Conservation (phyloP, 2,329 filamentous ascomycete genomes). For the Xylariaceae sp. region DNA sequence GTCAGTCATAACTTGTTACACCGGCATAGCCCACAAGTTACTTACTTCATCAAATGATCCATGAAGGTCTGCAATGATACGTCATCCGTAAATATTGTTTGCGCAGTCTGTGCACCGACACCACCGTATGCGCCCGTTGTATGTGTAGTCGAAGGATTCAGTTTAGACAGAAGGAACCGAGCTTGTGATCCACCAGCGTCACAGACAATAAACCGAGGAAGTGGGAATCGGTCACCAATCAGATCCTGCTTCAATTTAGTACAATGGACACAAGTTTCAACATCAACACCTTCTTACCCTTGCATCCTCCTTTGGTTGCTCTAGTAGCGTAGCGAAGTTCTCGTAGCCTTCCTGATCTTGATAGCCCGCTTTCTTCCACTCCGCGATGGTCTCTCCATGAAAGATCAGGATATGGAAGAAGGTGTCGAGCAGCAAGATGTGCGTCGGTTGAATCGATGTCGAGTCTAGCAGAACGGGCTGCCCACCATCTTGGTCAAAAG, state of each 20-base stretch:
- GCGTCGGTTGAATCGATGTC: conserved; percentile 92
- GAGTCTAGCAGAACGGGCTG: conserved; percentile 95
- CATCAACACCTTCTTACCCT: conserved; percentile 64
- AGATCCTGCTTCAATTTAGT: conserved; percentile 69
- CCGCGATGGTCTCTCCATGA: conserved; percentile 96
- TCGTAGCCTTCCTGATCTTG: conserved; percentile 98
- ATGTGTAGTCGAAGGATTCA: conserved; percentile 97
- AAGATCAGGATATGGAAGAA: conserved; percentile 99
- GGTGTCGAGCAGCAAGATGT: conserved; percentile 92
- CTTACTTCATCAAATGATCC: conserved; percentile 99
- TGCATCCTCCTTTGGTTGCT: conserved; percentile 95
- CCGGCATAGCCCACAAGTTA: conserved; percentile 31
- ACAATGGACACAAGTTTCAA: conserved; percentile 5
- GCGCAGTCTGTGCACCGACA: conserved; percentile 81
- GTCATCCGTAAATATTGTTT: conserved; percentile 99
- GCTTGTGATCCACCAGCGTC: conserved; percentile 98
- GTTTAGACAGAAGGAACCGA: conserved; percentile 93
- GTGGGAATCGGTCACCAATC: conserved; percentile 96
- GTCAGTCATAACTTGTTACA: conserved; percentile 1
- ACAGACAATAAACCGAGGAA: conserved; percentile 97
- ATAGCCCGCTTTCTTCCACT: conserved; percentile 98
- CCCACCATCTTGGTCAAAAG: conserved; percentile 91
- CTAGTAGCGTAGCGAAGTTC: conserved; percentile 87
- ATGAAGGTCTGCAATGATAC: conserved; percentile 98
- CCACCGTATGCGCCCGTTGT: conserved; percentile 92